Evolutionary conservation across 345 rosid genomes (phyloP).

Genomic region (Salix purpurea): DNA sequence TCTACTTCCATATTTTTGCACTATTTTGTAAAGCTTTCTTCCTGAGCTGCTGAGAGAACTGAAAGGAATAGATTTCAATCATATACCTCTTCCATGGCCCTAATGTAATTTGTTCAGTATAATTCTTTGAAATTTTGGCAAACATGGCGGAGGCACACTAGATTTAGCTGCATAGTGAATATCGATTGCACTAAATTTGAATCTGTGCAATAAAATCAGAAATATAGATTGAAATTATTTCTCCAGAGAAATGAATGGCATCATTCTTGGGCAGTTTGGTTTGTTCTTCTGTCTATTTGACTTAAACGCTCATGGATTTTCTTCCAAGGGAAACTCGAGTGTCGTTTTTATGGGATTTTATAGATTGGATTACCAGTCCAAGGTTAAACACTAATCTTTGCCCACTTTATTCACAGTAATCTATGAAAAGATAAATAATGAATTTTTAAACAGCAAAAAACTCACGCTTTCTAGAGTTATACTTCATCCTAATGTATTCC

Average conservation of each 20-base stretch:
- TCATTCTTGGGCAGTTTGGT: not conserved
- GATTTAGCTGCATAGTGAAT: not conserved
- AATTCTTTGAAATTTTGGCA: conserved; percentile 25
- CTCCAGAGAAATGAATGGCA: not conserved
- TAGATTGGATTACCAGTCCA: too few relatives aligned
- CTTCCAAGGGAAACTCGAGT: too few relatives aligned
- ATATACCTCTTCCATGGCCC: not conserved
- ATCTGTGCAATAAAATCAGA: not conserved
- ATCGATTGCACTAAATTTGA: not conserved
- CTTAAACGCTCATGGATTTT: too few relatives aligned
- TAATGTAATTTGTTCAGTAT: conserved; percentile 2
- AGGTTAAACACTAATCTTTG: too few relatives aligned
- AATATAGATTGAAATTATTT: not conserved
- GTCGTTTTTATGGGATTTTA: too few relatives aligned
- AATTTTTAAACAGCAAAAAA: too few relatives aligned
- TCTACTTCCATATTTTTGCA: not conserved
- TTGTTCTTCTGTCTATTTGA: not conserved
- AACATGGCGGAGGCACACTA: not conserved
- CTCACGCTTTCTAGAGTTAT: too few relatives aligned
- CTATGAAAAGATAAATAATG: too few relatives aligned
- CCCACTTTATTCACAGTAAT: too few relatives aligned
- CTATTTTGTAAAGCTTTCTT: conserved; percentile 12
- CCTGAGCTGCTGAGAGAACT: not conserved
- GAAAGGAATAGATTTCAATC: not conserved
- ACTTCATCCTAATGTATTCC: too few relatives aligned